Conservation (phyloP, 371 early-diverging fungal species). For the Circinella minor region DNA sequence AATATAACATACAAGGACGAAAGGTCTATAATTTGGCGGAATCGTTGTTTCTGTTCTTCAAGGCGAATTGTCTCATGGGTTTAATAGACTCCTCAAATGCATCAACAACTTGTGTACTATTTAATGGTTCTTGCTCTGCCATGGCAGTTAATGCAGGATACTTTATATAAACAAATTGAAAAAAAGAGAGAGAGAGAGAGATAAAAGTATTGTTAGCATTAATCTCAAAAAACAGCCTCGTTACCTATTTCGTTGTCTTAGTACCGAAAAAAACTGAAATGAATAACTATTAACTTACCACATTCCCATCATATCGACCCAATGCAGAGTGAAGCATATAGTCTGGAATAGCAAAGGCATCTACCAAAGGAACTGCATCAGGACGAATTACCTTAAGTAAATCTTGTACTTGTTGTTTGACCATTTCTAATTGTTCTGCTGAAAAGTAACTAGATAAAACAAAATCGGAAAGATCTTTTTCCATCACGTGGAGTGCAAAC, state of each 20-base stretch:
- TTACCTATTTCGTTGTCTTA: too few species aligned
- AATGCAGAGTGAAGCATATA: constrained; percentile 75
- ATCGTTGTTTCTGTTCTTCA: background rate
- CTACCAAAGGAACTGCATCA: constrained; percentile 74
- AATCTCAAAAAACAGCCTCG: too few species aligned
- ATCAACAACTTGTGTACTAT: constrained; percentile 57
- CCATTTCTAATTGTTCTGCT: constrained; percentile 53
- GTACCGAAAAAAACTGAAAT: too few species aligned
- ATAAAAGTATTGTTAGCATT: too few species aligned
- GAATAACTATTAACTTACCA: constrained; percentile 12
- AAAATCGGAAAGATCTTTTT: constrained; percentile 69
- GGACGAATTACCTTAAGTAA: constrained; percentile 65
- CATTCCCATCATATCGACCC: constrained; percentile 75
- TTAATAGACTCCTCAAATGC: constrained; percentile 61
- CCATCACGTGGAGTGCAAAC: constrained; percentile 67
- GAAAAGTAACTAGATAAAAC: constrained; percentile 53
- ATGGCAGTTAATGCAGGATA: constrained; percentile 73
- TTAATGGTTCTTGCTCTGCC: constrained; percentile 74
- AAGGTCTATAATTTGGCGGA: background rate
- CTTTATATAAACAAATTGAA: constrained; percentile 21
- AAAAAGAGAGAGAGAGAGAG: too few species aligned
- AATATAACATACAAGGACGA: background rate
- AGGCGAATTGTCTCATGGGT: constrained; percentile 25
- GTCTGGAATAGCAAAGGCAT: constrained; percentile 80
- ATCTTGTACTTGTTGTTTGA: constrained; percentile 51